Base-by-base conservation (phyloP, 495 filamentous ascomycete species). In the Penicillium canariense region DNA sequence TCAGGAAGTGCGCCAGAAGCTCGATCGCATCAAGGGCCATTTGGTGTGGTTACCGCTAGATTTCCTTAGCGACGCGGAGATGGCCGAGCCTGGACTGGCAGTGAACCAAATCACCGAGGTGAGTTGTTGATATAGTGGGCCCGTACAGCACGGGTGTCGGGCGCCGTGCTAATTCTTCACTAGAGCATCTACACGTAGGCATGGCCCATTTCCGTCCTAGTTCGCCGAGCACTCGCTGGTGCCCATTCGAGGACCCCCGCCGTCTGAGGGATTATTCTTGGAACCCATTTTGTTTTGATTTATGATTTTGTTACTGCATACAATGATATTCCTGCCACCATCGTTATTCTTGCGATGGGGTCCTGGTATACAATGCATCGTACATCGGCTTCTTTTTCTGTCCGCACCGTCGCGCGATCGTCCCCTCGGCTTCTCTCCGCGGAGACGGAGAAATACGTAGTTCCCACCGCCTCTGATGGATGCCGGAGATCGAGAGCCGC, bases 31-130 rank as follows among this genome's bases (percentile, higher is more conserved):
- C 65, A 87, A 83, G 68, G 94, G 93, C 0, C 94, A 97, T 77
- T 68, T 98, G 25, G 91, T 98, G 0, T 97, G 93, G 93, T 90
- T 96, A 87, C 92, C 91, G 43, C 63, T 97, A 59, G 83, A 93
- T 35, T 97, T 96, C 63, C 69, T 97, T 62, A 74, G 78, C 55
- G 87, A 96, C 59, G 92, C 87, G 0, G 78, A 87, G 59, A 94
- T 97, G 93, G 93, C 91, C 0, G 94, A 97, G 75, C 86, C 81
- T 62, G 94, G 93, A 0, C 60, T 91, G 73, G 78, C 84, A 63
- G 78, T 91, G 54, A 91, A 91, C 69, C 69, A 77, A 15, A 83
- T 79, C 59, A 91, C 88, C 0, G 87, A 90, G 76, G 75, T 77
- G 58, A 67, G 72, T 61, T 1, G 20, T 34, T 38, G 50, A 12